Conservation (phyloP, 2,329 filamentous ascomycete genomes). For the Elsinoe australis region DNA sequence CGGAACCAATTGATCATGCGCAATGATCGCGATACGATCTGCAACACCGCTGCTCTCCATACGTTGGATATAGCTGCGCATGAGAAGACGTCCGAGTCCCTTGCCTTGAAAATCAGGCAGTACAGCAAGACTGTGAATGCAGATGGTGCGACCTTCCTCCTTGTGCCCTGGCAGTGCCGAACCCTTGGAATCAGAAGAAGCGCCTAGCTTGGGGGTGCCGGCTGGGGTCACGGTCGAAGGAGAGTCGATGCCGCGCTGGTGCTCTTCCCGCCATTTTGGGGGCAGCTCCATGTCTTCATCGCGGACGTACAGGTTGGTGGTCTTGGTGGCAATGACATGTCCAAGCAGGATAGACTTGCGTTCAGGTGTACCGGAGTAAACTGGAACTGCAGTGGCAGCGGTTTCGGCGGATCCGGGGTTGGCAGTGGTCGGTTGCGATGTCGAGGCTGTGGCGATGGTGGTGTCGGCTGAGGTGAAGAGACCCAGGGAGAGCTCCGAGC, state of each 20-base stretch:
- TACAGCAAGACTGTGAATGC: conserved; percentile 75
- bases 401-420: conserved; percentile 46
- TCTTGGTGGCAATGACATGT: conserved; percentile 70
- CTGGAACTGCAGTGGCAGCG: conserved; percentile 46
- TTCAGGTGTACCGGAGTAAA: conserved; percentile 52
- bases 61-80: conserved; percentile 70
- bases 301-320: conserved; percentile 54
- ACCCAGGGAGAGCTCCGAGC: conserved; percentile 69
- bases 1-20: conserved; percentile 62
- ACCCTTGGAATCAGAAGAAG: no score
- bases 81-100: conserved; percentile 64
- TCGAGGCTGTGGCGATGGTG: conserved; percentile 41
- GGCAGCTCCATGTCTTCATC: conserved; percentile 73
- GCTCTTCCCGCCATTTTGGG: conserved; percentile 50
- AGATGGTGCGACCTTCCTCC: conserved; percentile 65
- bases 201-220: not conserved
- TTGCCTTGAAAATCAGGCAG: conserved; percentile 65
- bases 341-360: conserved; percentile 62
- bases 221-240: conserved; percentile 35
- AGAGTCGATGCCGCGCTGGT: conserved; percentile 23
- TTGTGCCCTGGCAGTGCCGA: conserved; percentile 56
- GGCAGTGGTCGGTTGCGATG: conserved; percentile 47
- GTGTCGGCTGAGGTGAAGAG: conserved; percentile 61
- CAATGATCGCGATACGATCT: conserved; percentile 67
- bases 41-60: conserved; percentile 63